Base-by-base conservation (phyloP, 768 basidiomycete species). In the Tubosaeta sp. region DNA sequence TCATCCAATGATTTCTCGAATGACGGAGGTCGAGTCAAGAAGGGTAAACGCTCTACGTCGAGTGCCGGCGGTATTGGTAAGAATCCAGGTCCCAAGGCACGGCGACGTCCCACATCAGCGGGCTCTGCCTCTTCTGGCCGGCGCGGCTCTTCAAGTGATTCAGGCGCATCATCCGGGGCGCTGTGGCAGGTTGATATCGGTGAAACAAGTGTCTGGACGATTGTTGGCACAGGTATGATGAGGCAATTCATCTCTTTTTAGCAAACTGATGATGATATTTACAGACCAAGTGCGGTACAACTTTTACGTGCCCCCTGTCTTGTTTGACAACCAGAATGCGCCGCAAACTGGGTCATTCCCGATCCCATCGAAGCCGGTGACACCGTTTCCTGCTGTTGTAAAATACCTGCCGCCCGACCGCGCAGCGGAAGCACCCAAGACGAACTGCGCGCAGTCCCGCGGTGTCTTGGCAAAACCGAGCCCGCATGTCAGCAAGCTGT, bases 141-240 rank as follows among this genome's bases (percentile, higher is more conserved):
- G 32, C 82, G 86, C 41, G 84, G 85, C 13, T 82, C 82, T 29
- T 72, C 78, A 13, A 83, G 84, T 60, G 88, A 90, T 51, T 66
- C 79, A 38, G 80, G 83, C 33, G 84, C 84, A 47, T 82, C 84
- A 42, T 91, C 86, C 6, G 90, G 87, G 46, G 86, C 87, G 10
- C 76, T 89, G 22, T 92, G 88, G 90, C 86, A 86, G 64, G 86
- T 93, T 50, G 91, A 94, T 67, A 91, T 92, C 52, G 91, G 91
- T 55, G 91, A 94, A 74, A 91, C 91, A 29, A 91, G 90, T 65
- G 88, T 93, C 22, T 95, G 92, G 92, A 94, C 92, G 4, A 91
- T 94, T 59, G 90, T 93, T 55, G 91, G 92, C 59, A 92, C 89
- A 56, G 90, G 90, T 91, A 68, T 70, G 77, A 56, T 32, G 5